Base-by-base conservation (phyloP, 2,329 filamentous ascomycete genomes). In the Phaeoacremonium minimum region DNA sequence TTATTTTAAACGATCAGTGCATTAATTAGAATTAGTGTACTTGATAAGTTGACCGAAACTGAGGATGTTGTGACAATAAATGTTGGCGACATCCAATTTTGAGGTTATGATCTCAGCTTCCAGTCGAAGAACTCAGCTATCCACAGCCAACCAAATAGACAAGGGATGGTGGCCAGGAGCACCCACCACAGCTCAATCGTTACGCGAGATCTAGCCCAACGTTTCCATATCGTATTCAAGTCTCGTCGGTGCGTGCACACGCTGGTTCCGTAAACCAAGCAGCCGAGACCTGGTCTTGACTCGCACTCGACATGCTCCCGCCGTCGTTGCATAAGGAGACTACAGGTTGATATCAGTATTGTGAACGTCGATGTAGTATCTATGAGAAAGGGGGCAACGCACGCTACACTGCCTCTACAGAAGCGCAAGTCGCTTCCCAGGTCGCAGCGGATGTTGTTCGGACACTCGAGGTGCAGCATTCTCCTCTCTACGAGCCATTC, bases 401-500 rank as follows among this genome's bases (percentile, higher is more conserved):
- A 80, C 76, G 65, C 66, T 0, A 81, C 71, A 37, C 71, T 79
- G 3, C 77, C 76, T 26, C 75, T 60, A 46, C 77, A 82, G 56
- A 82, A 83, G 18, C 67, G 63, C 32, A 75, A 51, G 47, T 82
- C 78, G 42, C 73, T 80, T 4, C 75, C 67, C 18, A 82, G 51
- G 43, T 80, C 76, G 42, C 77, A 82, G 11, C 66, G 60, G 36
- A 59, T 58, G 43, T 77, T 64, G 37, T 76, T 78, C 5, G 81
- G 83, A 46, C 80, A 83, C 45, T 84, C 75, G 7, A 87, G 69
- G 40, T 83, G 77, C 22, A 80, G 64, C 31, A 64, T 71, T 14
- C 79, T 71, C 11, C 83, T 72, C 46, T 83, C 70, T 40, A 86
- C 66, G 5, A 87, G 66, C 83, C 83, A 87, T 39, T 75, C 72